Base-by-base conservation (phyloP, 352 stramenopile genomes). In the Phytophthora kernoviae region DNA sequence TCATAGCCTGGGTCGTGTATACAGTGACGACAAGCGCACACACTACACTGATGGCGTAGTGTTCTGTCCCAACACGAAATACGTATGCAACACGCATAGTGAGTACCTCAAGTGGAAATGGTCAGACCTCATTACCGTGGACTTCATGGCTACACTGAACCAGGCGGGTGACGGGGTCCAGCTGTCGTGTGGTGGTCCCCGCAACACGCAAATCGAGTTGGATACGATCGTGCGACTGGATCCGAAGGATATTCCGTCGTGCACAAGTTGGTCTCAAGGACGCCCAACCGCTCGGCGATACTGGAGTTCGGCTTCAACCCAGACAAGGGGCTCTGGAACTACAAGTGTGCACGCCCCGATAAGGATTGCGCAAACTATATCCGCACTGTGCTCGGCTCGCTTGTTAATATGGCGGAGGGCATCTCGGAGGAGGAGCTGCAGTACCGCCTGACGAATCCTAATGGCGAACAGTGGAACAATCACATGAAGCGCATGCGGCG, bases 21-120 rank as follows among this genome's bases (percentile, higher is more conserved):
- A 93, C 70, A 82, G 68, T 32, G 86, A 95, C 55, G 81, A 84
- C 57, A 93, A 93, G 68, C 84, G 86, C 24, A 81, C 79, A 33
- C 90, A 97, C 63, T 94, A 92, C 61, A 97, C 88, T 30, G 90
- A 97, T 58, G 90, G 90, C 33, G 84, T 97, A 17, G 79, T 97
- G 21, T 96, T 97, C 49, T 95, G 90, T 51, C 90, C 90, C 18
- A 90, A 92, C 53, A 90, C 87, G 30, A 87, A 84, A 56, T 94
- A 94, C 59, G 68, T 92, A 47, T 70, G 76, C 20, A 92, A 92
- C 71, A 93, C 86, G 33, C 80, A 94, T 77, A 85, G 88, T 59
- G 86, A 95, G 51, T 95, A 95, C 55, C 73, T 97, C 52, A 97
- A 97, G 73, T 97, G 90, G 90, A 97, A 97, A 67, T 97, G 88